Evolutionary conservation across 2,329 filamentous ascomycete species (phyloP), one percentile per base, ranked within the genome.

Genomic region (Thermothelomyces thermophilus): DNA sequence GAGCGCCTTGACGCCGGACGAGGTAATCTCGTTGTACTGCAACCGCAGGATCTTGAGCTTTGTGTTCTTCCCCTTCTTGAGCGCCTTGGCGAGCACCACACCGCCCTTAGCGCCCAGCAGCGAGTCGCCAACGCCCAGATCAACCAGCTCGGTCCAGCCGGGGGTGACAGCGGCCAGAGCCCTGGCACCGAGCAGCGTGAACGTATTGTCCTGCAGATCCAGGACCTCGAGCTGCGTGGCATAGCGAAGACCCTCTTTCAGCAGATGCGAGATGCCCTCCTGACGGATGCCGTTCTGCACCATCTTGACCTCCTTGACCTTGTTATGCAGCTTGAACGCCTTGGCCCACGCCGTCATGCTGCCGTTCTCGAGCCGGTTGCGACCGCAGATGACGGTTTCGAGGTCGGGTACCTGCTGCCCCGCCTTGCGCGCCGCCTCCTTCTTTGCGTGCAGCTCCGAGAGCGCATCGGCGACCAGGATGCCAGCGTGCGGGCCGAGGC

Each of bases 191-290:
- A 78, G 75, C 34, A 84, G 68, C 9, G 91, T 97, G 67, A 97
- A 97, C 0, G 93, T 97, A 71, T 98, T 98, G 71, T 98, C 93
- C 68, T 98, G 91, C 54, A 98, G 73, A 71, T 98, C 93, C 46
- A 98, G 72, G 13, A 90, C 79, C 64, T 84, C 75, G 48, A 98
- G 76, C 39, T 74, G 72, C 28, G 73, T 75, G 44, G 88, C 81
- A 61, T 87, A 77, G 56, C 76, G 80, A 46, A 98, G 75, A 55
- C 93, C 93, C 46, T 90, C 76, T 53, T 80, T 83, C 56, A 98
- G 73, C 50, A 98, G 74, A 58, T 85, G 79, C 41, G 83, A 83
- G 63, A 97, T 93, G 53, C 93, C 93, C 68, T 97, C 90, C 65
- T 91, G 88, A 37, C 93, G 81, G 60, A 98, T 98, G 46, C 93